Conservation (phyloP, 768 basidiomycete genomes). For the Phaeotremella skinneri region DNA sequence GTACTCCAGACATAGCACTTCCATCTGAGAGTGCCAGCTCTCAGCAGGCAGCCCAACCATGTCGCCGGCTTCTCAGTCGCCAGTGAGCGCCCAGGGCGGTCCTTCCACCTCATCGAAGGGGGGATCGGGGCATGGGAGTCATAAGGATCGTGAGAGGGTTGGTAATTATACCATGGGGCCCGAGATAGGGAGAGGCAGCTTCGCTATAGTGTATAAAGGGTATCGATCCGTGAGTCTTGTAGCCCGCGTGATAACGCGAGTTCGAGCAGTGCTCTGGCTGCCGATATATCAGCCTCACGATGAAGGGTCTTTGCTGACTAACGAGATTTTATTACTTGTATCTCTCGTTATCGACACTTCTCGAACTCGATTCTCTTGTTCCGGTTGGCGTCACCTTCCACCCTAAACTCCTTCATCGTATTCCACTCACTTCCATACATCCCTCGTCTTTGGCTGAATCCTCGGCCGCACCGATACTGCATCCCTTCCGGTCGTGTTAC, state of each 20-base stretch:
- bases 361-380: neutral
- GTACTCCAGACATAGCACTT: too few relatives aligned
- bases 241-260: neutral
- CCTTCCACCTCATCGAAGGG: neutral
- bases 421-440: neutral
- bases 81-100: neutral
- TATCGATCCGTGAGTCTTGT: constrained; percentile 72
- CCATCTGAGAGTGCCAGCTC: too few relatives aligned
- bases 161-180: constrained; percentile 52
- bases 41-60: neutral
- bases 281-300: too few relatives aligned
- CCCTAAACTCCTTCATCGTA: neutral
- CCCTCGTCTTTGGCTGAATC: constrained; percentile 1
- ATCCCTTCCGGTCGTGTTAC: too few relatives aligned
- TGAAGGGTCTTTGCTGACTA: neutral
- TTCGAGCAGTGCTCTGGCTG: too few relatives aligned
- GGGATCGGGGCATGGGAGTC: neutral
- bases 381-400: constrained; percentile 2
- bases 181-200: constrained; percentile 68
- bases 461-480: neutral
- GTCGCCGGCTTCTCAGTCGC: neutral
- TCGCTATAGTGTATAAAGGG: constrained; percentile 93
- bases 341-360: neutral
- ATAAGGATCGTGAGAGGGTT: constrained; percentile 39
- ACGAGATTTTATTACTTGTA: neutral